These are phyloP conservation scores for Pestalotiopsis sp. DNA, from an alignment of 2,329 filamentous ascomycete species.

Conservation along the genomic window DNA sequence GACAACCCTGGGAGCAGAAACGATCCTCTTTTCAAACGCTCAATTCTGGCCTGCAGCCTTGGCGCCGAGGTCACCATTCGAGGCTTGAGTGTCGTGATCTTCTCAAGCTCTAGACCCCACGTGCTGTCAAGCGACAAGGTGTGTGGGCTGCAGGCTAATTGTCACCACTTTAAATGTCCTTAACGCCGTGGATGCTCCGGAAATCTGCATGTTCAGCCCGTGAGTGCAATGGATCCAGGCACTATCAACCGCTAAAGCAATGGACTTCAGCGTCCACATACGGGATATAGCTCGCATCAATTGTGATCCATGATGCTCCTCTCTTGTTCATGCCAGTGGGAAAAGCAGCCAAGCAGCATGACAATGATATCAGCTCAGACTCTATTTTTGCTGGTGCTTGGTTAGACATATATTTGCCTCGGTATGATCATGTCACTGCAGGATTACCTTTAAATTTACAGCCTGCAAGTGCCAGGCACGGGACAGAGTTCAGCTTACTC, in stretches of 20 bases:
- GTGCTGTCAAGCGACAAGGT: neutral
- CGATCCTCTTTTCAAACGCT: neutral
- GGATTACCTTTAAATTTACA: neutral
- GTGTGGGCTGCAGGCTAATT: neutral
- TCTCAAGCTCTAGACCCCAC: neutral
- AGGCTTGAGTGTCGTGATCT: constrained; percentile 8
- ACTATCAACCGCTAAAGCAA: neutral
- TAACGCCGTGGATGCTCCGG: neutral
- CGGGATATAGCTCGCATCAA: neutral
- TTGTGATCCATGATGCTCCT: neutral
- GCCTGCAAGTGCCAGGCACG: neutral
- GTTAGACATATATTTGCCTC: neutral
- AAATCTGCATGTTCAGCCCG: neutral
- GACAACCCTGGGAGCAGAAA: neutral
- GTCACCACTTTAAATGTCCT: constrained; percentile 2
- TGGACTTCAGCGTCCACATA: neutral
- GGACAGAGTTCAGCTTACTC: neutral
- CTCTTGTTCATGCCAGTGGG: neutral
- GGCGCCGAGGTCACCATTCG: neutral
- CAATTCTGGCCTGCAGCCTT: neutral
- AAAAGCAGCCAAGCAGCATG: too few relatives aligned
- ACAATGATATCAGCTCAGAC: neutral
- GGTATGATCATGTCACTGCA: neutral
- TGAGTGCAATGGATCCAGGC: neutral
- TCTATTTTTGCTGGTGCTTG: neutral